phyloP scores from a whole-genome alignment of 2,329 filamentous ascomycete species.

The Claviceps sp. region DNA sequence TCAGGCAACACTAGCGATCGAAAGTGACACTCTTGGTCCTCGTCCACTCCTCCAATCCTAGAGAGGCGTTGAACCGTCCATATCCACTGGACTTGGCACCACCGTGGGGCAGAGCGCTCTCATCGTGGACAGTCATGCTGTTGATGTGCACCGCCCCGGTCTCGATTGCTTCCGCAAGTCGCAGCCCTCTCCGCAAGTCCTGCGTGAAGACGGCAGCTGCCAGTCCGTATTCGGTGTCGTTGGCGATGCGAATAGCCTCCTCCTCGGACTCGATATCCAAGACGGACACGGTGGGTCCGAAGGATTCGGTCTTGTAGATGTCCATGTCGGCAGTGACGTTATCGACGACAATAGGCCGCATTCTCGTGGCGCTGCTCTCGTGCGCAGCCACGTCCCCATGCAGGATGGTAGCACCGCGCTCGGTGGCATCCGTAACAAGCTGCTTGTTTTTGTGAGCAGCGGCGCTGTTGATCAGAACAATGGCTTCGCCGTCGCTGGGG shows the following conservation, averaged over 20 bases:
- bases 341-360: conserved; percentile 55
- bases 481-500: conserved; percentile 46
- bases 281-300: conserved; percentile 61
- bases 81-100: conserved; percentile 52
- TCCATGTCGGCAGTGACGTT: conserved; percentile 54
- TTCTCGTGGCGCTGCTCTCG: conserved; percentile 22
- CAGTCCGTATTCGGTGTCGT: conserved; percentile 72
- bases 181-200: conserved; percentile 45
- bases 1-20: conserved; percentile 15
- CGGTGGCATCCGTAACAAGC: conserved; percentile 53
- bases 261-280: conserved; percentile 54
- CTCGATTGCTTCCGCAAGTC: conserved; percentile 50
- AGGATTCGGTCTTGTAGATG: conserved; percentile 61
- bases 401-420: conserved; percentile 47
- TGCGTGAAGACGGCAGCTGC: conserved; percentile 58
- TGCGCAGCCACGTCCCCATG: conserved; percentile 22
- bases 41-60: conserved; percentile 47
- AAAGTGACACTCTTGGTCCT: conserved; percentile 52
- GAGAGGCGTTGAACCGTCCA: conserved; percentile 42
- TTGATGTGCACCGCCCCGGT: conserved; percentile 58
- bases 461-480: conserved; percentile 54
- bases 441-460: conserved; percentile 52
- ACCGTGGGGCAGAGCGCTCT: conserved; percentile 49
- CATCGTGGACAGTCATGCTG: conserved; percentile 51
- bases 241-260: conserved; percentile 59